phyloP scores from a whole-genome alignment of 192 early-diverging fungal species.

The Jimgerdemannia lactiflua region DNA sequence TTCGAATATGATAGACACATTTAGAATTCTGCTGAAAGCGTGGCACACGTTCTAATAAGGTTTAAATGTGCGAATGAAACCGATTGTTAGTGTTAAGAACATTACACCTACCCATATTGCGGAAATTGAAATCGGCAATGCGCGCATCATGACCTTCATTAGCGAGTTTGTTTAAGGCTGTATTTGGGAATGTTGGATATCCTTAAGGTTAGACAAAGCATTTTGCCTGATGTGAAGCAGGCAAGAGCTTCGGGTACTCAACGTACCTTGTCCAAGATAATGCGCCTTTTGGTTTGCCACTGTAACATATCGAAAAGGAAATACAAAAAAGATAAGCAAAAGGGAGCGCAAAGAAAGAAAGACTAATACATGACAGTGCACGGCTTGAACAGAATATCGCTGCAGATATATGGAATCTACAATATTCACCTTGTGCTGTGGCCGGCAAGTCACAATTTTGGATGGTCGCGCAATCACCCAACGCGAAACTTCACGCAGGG shows the following conservation, averaged over 20 bases:
- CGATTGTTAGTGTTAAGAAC: too few species aligned
- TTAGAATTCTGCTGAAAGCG: too few species aligned
- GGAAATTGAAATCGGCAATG: conserved; percentile 51
- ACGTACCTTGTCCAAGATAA: conserved; percentile 55
- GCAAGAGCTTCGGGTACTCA: background rate
- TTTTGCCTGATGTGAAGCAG: conserved; percentile 6
- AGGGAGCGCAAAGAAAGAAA: too few species aligned
- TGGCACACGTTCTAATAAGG: too few species aligned
- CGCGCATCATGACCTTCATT: conserved; percentile 17
- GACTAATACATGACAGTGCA: too few species aligned
- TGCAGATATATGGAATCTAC: too few species aligned
- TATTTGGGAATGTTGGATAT: background rate
- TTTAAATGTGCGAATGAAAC: too few species aligned
- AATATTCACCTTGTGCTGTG: conserved; percentile 67
- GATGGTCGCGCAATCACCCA: conserved; percentile 90
- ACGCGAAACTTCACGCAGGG: conserved; percentile 52
- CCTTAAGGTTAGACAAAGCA: too few species aligned
- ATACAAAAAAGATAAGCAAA: background rate
- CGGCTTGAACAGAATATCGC: too few species aligned
- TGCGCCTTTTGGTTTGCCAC: conserved; percentile 75
- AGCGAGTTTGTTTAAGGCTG: conserved; percentile 21
- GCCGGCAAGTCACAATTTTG: conserved; percentile 73
- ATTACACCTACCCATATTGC: background rate
- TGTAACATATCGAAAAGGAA: background rate
- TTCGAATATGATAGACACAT: too few species aligned